Evolutionary conservation across 768 basidiomycete species (phyloP), one percentile per base, ranked within the genome.

Genomic region (Amanita rubescens): DNA sequence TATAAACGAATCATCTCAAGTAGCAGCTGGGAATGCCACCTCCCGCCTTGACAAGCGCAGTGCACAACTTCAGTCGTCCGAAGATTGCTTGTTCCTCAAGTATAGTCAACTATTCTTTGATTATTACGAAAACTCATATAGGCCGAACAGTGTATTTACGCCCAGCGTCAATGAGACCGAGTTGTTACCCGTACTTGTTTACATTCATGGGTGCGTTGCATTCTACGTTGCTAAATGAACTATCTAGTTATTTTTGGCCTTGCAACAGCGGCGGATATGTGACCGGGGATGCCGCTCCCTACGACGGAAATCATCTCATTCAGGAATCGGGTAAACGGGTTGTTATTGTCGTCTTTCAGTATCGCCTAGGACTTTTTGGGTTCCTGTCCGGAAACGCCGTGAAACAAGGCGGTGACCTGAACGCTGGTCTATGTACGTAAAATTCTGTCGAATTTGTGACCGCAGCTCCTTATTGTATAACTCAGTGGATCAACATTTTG

Each of bases 371-470:
- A 1, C 51, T 74, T 2, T 75, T 72, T 55, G 76, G 77, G 5
- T 79, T 78, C 60, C 60, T 80, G 30, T 52, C 77, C 19, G 76
- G 78, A 0, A 54, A 61, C 30, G 59, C 68, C 27, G 69, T 79
- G 7, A 72, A 78, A 49, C 59, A 66, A 9, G 63, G 64, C 8
- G 79, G 79, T 6, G 69, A 57, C 2, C 58, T 77, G 51, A 80
- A 80, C 44, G 76, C 73, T 14, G 78, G 77, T 17, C 57, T 80
- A 46, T 62, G 78, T 79, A 54, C 49, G 74, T 67, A 17, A 33
- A 3, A 7, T 6, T 33, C 25, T 17, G 6, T 22, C 14, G 22
- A 11, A 24, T 33, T 52, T n/a, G 32, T n/a, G n/a, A n/a, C n/a
- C n/a, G n/a, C n/a, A n/a, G n/a, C n/a, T n/a, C n/a, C 27, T 30